Evolutionary conservation across 2,329 filamentous ascomycete genomes (phyloP), one percentile per base, ranked within the genome.

Genomic region (Phyllosticta citriasiana): DNA sequence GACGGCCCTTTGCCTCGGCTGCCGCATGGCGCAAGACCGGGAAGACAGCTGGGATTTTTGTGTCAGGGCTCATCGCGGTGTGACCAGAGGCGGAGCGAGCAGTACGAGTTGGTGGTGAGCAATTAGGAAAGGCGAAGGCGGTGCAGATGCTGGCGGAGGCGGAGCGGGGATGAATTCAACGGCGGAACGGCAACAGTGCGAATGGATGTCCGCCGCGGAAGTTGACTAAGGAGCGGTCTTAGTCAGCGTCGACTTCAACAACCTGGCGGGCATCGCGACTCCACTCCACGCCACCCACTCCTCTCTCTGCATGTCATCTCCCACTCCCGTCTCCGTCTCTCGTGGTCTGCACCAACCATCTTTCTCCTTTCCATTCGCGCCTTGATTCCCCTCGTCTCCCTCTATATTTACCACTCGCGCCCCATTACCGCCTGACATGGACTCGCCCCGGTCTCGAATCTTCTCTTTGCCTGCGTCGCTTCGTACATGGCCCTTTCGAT

Each of bases 1-100:
- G 63, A 74, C 71, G 59, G 71, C 71, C 68, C 72, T 69, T 66
- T 71, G 72, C 58, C 69, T 70, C 68, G 70, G 58, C 58, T 60
- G 53, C 25, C 33, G 70, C 73, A 76, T 76, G 67, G 69, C 71
- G 70, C 69, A 66, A 67, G 66, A 57, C 67, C 26, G 64, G 63
- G 57, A 62, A 35, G 53, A 24, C 55, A 51, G 26, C 19, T 24
- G 47, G 22, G 57, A 62, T 57, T 22, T 22, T 22, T 62, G 63
- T 63, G 64, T 66, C 66, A 66, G 64, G 61, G 66, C 63, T 66
- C 72, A 74, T 74, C 63, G 66, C 72, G 65, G 40, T 25, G 58
- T 52, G 53, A 24, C 40, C 35, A 50, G 22, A 59, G 52, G 12
- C 19, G 52, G 30, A 16, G 55, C 26, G 47, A 51, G 57, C 47